Evolutionary conservation across 176 grass and related monocot genomes (phyloP).

Genomic region (Microstegium vimineum): DNA sequence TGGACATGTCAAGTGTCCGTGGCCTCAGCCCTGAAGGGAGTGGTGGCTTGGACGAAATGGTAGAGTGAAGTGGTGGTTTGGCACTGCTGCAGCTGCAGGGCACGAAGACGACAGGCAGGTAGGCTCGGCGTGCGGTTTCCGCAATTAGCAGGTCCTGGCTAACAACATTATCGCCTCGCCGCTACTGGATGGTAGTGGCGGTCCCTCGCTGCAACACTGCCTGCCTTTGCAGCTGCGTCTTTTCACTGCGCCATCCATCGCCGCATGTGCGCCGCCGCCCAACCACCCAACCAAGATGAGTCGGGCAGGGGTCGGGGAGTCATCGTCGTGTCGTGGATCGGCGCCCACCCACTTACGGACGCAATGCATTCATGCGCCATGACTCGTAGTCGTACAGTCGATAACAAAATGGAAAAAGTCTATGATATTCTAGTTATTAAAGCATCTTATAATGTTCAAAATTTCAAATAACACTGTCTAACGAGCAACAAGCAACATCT

Average conservation of each 20-base stretch:
- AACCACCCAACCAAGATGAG: background rate
- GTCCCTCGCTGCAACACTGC: conserved; percentile 2
- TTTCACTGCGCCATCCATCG: background rate
- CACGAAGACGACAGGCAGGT: conserved; percentile 6
- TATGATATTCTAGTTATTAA: no score
- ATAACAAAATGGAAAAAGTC: no score
- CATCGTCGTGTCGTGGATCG: background rate
- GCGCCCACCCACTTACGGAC: conserved; percentile 4
- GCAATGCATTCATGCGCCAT: background rate
- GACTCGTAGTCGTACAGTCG: background rate
- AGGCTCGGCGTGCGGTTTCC: conserved; percentile 6
- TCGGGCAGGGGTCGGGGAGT: no score
- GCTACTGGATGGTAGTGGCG: conserved; percentile 7
- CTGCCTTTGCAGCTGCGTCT: background rate
- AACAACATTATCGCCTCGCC: conserved; percentile 10
- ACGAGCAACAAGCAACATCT: no score
- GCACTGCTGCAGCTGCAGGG: background rate
- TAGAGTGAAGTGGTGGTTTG: background rate
- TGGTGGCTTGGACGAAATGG: background rate
- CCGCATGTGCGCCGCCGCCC: background rate
- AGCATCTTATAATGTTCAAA: no score
- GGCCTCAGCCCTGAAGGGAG: background rate
- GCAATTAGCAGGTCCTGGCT: background rate
- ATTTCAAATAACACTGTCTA: no score
- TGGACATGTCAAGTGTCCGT: background rate